Evolutionary conservation across 768 basidiomycete genomes (phyloP).

Genomic region (Lactarius indigo): DNA sequence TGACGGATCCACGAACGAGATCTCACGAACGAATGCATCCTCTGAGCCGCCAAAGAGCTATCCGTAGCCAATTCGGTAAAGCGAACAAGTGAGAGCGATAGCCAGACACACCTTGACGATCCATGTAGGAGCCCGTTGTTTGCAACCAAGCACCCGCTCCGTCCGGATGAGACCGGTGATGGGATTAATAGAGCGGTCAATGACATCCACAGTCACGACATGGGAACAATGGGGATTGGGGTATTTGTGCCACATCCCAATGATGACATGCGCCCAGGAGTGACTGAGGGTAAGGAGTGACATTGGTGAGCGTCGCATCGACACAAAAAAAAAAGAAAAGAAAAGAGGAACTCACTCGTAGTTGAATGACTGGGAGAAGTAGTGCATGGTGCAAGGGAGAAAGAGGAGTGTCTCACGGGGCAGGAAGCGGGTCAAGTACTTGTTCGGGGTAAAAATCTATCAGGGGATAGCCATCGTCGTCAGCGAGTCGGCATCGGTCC

Average conservation of each 20-base stretch:
- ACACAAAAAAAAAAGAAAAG: conserved; percentile 6
- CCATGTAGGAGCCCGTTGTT: conserved; percentile 90
- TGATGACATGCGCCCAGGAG: conserved; percentile 86
- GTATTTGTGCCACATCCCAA: conserved; percentile 95
- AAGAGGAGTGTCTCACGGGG: neutral
- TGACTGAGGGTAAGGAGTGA: conserved; percentile 48
- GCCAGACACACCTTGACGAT: conserved; percentile 73
- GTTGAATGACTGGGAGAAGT: conserved; percentile 79
- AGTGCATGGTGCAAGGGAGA: conserved; percentile 54
- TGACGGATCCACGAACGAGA: conserved; percentile 87
- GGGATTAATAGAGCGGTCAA: conserved; percentile 81
- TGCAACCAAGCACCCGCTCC: conserved; percentile 85
- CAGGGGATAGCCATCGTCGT: conserved; percentile 1
- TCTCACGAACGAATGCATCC: conserved; percentile 92
- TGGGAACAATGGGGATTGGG: conserved; percentile 91
- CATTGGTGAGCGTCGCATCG: conserved; percentile 18
- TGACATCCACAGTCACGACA: conserved; percentile 81
- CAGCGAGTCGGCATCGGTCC: neutral
- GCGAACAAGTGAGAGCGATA: neutral
- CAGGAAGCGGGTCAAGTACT: conserved; percentile 1
- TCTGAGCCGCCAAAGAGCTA: conserved; percentile 91
- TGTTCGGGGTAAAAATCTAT: neutral
- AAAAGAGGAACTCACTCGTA: conserved; percentile 61
- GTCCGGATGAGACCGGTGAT: conserved; percentile 86
- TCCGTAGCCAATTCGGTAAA: neutral